These are phyloP conservation scores for Parascedosporium putredinis DNA, from an alignment of 2,329 filamentous ascomycete species.

Conservation along the genomic window DNA sequence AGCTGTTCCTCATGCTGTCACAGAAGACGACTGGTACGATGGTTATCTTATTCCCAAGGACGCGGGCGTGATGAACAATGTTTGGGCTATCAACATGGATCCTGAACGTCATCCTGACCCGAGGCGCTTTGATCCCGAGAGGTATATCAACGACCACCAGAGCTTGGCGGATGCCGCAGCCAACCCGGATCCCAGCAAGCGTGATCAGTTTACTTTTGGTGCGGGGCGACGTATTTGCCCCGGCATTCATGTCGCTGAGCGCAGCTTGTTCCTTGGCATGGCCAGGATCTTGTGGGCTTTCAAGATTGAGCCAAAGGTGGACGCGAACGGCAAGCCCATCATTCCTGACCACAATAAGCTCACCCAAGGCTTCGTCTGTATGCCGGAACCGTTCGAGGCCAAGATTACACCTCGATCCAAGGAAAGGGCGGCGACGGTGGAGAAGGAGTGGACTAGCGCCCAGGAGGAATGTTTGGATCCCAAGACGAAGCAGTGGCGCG, in stretches of 20 bases:
- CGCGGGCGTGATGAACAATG: constrained; percentile 28
- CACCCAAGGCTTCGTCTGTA: constrained; percentile 12
- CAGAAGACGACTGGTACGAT: constrained; percentile 24
- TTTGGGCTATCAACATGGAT: constrained; percentile 37
- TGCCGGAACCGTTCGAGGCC: constrained; percentile 10
- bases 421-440: constrained; percentile 6
- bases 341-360: constrained; percentile 9
- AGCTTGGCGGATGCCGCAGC: constrained; percentile 19
- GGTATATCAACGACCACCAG: constrained; percentile 19
- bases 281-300: constrained; percentile 39
- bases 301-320: constrained; percentile 20
- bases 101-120: constrained; percentile 28
- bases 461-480: constrained; percentile 3
- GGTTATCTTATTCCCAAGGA: constrained; percentile 32
- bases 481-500: constrained; percentile 6
- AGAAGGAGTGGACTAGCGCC: constrained; percentile 8
- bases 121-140: constrained; percentile 29
- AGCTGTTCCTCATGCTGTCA: constrained; percentile 26
- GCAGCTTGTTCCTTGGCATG: constrained; percentile 34
- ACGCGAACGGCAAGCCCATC: constrained; percentile 10
- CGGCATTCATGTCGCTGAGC: constrained; percentile 43
- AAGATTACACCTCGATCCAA: constrained; percentile 9
- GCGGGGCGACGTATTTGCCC: constrained; percentile 47
- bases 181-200: constrained; percentile 25
- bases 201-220: constrained; percentile 45